Evolutionary conservation across 2,329 filamentous ascomycete genomes (phyloP), one percentile per base, ranked within the genome.

Genomic region (Sporothrix luriei): DNA sequence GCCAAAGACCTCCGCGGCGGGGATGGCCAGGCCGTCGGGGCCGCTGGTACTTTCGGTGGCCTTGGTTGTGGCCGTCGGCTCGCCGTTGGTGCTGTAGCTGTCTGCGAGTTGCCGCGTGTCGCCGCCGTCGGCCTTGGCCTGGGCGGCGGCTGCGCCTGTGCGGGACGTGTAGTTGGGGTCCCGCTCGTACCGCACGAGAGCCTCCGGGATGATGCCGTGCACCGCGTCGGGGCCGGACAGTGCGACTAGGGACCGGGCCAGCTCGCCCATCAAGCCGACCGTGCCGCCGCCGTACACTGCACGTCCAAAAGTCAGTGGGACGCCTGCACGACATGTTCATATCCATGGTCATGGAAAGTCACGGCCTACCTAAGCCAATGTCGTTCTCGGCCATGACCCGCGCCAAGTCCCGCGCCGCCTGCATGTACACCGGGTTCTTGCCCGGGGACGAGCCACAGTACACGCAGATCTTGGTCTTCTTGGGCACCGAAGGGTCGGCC

Each of bases 281-380:
- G 94, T 98, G 76, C 95, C 95, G 74, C 95, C 95, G 74, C 95
- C 95, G 80, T 98, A 99, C 73, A 98, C 93, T 88, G 21, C 3
- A 33, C 33, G 33, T 33, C 33, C 33, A 6, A 19, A 57, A 49
- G 66, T 43, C 40, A 64, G 52, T 14, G 29, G 21, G 11, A 64
- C 66, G 26, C 4, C n/a, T 11, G 0, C 11, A n/a, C n/a, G n/a
- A n/a, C n/a, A 29, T 21, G 7, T 21, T 14, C n/a, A 1, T n/a
- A 33, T 10, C 2, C 3, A 9, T 11, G n/a, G 26, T 48, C 2
- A 5, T 7, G 11, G 11, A 24, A 19, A 9, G 10, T 33, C 24
- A 10, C 2, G 7, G 78, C 81, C 74, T 76, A 88, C 86, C 86
- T n/a, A 99, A 88, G 11, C 87, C 85, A 76, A 96, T 93, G 78